These are phyloP conservation scores for Sicyos baderoa DNA, from an alignment of 306 rosid species.

Conservation along the genomic window DNA sequence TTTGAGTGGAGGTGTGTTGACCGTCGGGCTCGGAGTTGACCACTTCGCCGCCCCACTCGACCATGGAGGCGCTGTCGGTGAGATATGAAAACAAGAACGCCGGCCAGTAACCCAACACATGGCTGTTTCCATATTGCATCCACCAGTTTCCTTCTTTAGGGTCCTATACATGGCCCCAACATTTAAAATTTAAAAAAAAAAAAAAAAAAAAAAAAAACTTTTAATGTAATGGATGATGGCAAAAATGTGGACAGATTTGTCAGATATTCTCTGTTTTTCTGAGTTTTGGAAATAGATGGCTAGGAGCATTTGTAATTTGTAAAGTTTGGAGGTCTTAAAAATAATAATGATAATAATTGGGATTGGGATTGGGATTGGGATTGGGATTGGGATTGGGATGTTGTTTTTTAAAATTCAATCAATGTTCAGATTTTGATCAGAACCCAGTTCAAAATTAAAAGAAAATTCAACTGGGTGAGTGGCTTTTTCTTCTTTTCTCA, in stretches of 20 bases:
- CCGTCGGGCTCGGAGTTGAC: slow-evolving; percentile 75
- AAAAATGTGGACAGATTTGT: background rate
- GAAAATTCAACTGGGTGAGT: no score
- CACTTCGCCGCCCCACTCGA: slow-evolving; percentile 98
- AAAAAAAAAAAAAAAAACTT: background rate
- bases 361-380: no score
- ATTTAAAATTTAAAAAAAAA: no score
- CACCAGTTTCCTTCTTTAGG: slow-evolving; percentile 99
- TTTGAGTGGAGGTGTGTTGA: slow-evolving; percentile 79
- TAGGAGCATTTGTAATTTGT: no score
- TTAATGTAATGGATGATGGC: no score
- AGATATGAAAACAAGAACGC: slow-evolving; percentile 82
- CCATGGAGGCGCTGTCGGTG: slow-evolving; percentile 84
- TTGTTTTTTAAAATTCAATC: no score
- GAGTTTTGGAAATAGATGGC: background rate
- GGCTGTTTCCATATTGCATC: slow-evolving; percentile 86
- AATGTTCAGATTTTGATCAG: no score
- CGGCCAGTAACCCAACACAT: slow-evolving; percentile 91
- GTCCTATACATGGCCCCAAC: slow-evolving; percentile 48
- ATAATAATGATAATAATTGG: no score
- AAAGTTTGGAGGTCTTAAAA: no score
- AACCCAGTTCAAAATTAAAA: no score
- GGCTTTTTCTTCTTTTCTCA: no score
- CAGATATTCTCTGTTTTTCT: slow-evolving; percentile 12
- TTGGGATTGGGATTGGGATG: no score